These are phyloP conservation scores for Wickerhamomyces pijperi DNA, from an alignment of 805 yeast genomes.

Conservation along the genomic window DNA sequence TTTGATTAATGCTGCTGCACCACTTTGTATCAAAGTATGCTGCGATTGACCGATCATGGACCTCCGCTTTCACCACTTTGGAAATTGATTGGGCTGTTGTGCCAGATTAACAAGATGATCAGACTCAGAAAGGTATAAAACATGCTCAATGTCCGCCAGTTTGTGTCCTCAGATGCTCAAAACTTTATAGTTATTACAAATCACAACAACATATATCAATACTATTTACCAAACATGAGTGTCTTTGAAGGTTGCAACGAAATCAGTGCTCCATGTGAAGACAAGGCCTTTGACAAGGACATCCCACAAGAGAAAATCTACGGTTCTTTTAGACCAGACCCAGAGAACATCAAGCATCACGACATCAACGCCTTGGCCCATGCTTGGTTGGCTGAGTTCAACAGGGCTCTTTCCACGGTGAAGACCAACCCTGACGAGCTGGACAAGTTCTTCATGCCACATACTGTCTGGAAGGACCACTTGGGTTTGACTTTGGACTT, in stretches of 20 bases:
- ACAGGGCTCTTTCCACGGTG: constrained; percentile 11
- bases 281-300: constrained; percentile 15
- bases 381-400: constrained; percentile 23
- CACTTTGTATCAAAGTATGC: too few species aligned
- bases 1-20: too few species aligned
- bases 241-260: constrained; percentile 15
- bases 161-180: not conserved
- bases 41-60: too few species aligned
- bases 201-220: not conserved
- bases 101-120: too few species aligned
- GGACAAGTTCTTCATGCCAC: constrained; percentile 17
- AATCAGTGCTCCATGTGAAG: constrained; percentile 16
- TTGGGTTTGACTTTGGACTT: constrained; percentile 23
- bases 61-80: too few species aligned
- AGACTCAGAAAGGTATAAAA: too few species aligned
- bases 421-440: constrained; percentile 8
- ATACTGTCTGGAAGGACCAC: constrained; percentile 29
- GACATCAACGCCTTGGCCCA: constrained; percentile 16
- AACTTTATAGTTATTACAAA: too few species aligned
- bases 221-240: constrained; percentile 6
- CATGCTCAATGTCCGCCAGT: too few species aligned
- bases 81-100: too few species aligned
- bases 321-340: constrained; percentile 19
- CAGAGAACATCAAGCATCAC: constrained; percentile 16
- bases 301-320: constrained; percentile 19